These are phyloP conservation scores for Beauveria bassiana DNA, from an alignment of 2,329 filamentous ascomycete species.

Conservation along the genomic window DNA sequence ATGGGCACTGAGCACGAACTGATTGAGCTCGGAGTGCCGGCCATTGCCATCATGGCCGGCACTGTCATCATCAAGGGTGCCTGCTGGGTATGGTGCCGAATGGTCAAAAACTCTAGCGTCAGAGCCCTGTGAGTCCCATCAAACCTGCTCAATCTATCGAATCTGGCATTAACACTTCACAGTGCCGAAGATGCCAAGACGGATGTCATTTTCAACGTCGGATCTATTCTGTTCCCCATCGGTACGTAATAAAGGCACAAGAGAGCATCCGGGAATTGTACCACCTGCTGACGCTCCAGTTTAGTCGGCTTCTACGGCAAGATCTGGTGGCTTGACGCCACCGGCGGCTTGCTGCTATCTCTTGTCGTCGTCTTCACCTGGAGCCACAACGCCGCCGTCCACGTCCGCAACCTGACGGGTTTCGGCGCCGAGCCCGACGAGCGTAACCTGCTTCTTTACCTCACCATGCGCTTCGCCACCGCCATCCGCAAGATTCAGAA, in stretches of 20 bases:
- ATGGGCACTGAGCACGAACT: slow-evolving; percentile 53
- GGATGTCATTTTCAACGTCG: slow-evolving; percentile 84
- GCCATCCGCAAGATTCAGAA: slow-evolving; percentile 82
- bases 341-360: slow-evolving; percentile 72
- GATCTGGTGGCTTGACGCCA: slow-evolving; percentile 77
- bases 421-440: slow-evolving; percentile 73
- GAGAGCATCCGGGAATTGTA: background rate
- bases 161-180: slow-evolving; percentile 11
- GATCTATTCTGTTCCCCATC: slow-evolving; percentile 81
- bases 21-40: slow-evolving; percentile 64
- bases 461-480: slow-evolving; percentile 89
- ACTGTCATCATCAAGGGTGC: slow-evolving; percentile 76
- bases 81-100: slow-evolving; percentile 81
- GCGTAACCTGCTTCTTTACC: slow-evolving; percentile 77
- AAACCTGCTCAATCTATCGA: background rate
- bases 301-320: slow-evolving; percentile 63
- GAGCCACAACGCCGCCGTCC: slow-evolving; percentile 63
- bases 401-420: slow-evolving; percentile 74
- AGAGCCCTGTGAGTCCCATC: slow-evolving; percentile 55
- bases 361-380: slow-evolving; percentile 73
- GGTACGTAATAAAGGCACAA: slow-evolving; percentile 29
- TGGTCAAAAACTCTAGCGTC: slow-evolving; percentile 79
- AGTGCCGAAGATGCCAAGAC: slow-evolving; percentile 50
- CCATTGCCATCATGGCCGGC: slow-evolving; percentile 70
- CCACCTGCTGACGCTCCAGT: background rate